Conservation (phyloP, 108 stramenopile genomes). For the Fistulifera pelliculosa region DNA sequence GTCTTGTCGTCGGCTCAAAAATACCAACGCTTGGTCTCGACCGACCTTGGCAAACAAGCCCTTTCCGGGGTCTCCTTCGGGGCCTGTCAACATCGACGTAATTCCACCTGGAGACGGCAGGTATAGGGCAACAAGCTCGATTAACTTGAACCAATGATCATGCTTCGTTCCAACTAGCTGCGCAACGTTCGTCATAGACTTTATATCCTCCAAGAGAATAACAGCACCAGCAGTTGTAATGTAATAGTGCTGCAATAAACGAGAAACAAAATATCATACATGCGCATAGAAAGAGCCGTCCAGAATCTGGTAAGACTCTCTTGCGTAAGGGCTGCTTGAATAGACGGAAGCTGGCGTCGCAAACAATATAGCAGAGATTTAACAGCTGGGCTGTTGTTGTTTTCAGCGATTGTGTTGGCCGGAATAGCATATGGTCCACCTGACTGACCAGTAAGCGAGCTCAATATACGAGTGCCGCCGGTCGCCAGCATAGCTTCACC, state of each 20-base stretch:
- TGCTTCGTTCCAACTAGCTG: conserved; percentile 77
- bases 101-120: conserved; percentile 83
- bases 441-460: conserved; percentile 37
- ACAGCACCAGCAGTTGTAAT: conserved; percentile 78
- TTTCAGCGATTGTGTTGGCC: conserved; percentile 59
- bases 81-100: conserved; percentile 71
- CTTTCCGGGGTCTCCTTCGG: conserved; percentile 76
- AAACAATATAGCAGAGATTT: conserved; percentile 77
- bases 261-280: conserved; percentile 74
- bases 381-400: conserved; percentile 73
- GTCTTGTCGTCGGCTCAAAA: conserved; percentile 76
- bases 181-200: conserved; percentile 68
- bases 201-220: conserved; percentile 71
- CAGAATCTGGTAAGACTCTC: conserved; percentile 72
- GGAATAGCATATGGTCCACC: conserved; percentile 75
- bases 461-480: conserved; percentile 53
- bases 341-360: conserved; percentile 70
- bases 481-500: conserved; percentile 58
- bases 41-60: conserved; percentile 73
- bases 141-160: conserved; percentile 71
- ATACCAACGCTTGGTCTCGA: conserved; percentile 65
- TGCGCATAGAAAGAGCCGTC: conserved; percentile 78
- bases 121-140: conserved; percentile 72
- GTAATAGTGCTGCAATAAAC: conserved; percentile 63
- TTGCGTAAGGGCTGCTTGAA: conserved; percentile 72